phyloP scores from a whole-genome alignment of 2,329 filamentous ascomycete species.

The Lizonia empirigonia region DNA sequence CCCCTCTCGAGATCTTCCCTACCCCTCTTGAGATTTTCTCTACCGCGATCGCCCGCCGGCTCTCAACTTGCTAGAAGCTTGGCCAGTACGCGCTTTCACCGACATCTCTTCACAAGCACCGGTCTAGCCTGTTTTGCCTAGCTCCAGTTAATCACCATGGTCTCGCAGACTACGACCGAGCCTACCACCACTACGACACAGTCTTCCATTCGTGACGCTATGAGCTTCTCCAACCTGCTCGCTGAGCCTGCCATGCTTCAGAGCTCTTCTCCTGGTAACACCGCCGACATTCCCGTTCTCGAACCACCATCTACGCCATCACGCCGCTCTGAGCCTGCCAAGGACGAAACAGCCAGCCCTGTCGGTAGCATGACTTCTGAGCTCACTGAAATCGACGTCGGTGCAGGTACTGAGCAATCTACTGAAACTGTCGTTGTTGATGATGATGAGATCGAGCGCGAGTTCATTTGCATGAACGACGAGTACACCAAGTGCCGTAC shows the following conservation, averaged over 20 bases:
- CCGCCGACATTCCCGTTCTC: background rate
- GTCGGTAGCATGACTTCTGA: constrained; percentile 17
- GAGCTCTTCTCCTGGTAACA: too few relatives aligned
- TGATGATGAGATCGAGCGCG: constrained; percentile 24
- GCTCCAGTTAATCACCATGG: constrained; percentile 3
- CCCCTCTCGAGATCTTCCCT: constrained; percentile 33
- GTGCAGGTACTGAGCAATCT: background rate
- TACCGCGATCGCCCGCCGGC: constrained; percentile 2
- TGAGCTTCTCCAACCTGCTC: constrained; percentile 36
- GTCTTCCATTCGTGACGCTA: constrained; percentile 25
- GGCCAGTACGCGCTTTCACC: background rate
- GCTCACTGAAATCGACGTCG: background rate
- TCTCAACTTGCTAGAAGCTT: background rate
- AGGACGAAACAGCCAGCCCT: constrained; percentile 4
- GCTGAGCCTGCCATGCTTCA: too few relatives aligned
- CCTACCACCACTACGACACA: background rate
- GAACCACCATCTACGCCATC: constrained; percentile 15
- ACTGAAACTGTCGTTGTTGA: background rate
- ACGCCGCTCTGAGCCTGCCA: background rate
- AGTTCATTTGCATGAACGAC: constrained; percentile 44
- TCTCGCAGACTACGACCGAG: constrained; percentile 4
- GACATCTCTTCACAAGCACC: background rate
- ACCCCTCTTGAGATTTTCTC: constrained; percentile 30
- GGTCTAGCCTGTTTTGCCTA: background rate
- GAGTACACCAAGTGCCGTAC: constrained; percentile 38